Base-by-base conservation (phyloP, 108 stramenopile species). In the Stephanodiscus triporus region DNA sequence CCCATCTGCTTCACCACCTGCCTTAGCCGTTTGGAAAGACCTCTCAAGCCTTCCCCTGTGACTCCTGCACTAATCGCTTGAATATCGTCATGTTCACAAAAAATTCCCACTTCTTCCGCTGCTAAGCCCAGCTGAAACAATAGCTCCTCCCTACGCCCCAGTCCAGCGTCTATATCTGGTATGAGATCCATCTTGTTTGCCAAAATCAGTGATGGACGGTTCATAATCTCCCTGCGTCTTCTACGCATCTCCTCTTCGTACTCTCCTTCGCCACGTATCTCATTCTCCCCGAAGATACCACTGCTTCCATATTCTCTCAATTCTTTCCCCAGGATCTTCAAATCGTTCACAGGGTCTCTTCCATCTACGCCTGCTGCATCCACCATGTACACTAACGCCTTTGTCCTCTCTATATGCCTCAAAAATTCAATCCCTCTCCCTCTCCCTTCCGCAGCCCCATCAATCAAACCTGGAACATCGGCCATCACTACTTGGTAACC, bases 391-490 rank as follows among this genome's bases (percentile, higher is more conserved):
- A 75, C 49, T 34, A 80, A 42, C 0, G 66, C 34, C 59, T 69
- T 76, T 20, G 91, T 90, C 37, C 92, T 82, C 70, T 90, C 87
- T 5, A 94, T 69, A 65, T 93, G 92, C 11, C 91, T 78, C 27
- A 94, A 67, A 59, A 94, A 93, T 63, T 97, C 97, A 56, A 93
- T 93, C 8, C 99, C 99, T 48, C 96, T 81, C 10, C 99, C 99
- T 68, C 93, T 83, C 3, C 97, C 93, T 54, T 85, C 89, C 34
- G 94, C 87, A 5, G 98, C 99, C 0, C 98, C 98, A 49, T 91
- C 97, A 77, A 99, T 93, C 17, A 99, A 72, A 8, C 99, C 99
- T 10, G 98, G 98, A 29, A 99, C 87, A 83, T 99, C 99, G 1
- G 97, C 98, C 43, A 96, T 91, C 37, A 91, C 78, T 5, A 98